phyloP scores from a whole-genome alignment of 2,329 filamentous ascomycete genomes.

The Colletotrichum tofieldiae region DNA sequence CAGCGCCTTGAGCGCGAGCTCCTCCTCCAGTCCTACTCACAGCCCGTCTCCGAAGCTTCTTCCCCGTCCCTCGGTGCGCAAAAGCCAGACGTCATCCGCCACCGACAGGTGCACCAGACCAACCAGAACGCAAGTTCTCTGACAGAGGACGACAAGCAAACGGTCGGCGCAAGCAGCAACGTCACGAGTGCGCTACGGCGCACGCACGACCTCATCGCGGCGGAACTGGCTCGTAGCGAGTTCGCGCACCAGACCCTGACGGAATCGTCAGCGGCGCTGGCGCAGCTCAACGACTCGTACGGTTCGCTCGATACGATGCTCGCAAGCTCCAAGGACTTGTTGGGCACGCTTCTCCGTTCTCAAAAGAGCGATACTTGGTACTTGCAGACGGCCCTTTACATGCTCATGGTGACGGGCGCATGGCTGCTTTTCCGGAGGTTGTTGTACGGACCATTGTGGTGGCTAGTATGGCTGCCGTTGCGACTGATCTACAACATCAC shows the following conservation, averaged over 20 bases:
- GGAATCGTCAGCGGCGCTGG: conserved; percentile 87
- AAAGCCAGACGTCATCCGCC: conserved; percentile 47
- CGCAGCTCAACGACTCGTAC: conserved; percentile 86
- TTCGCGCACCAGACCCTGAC: conserved; percentile 92
- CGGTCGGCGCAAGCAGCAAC: conserved; percentile 83
- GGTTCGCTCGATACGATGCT: conserved; percentile 84
- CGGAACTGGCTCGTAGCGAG: conserved; percentile 87
- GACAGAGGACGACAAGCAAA: conserved; percentile 79
- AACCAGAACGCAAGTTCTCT: conserved; percentile 52
- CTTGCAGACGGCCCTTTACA: conserved; percentile 88
- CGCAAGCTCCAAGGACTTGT: conserved; percentile 79
- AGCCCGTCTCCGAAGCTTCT: conserved; percentile 55
- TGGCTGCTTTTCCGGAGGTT: conserved; percentile 91
- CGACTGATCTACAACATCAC: conserved; percentile 74
- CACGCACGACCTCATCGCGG: conserved; percentile 89
- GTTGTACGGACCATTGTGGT: conserved; percentile 91
- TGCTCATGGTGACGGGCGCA: conserved; percentile 81
- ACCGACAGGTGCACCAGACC: conserved; percentile 49
- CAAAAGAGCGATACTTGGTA: conserved; percentile 99
- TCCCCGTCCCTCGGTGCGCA: conserved; percentile 48
- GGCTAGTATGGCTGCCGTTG: conserved; percentile 89
- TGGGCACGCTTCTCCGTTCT: conserved; percentile 84
- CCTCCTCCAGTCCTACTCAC: conserved; percentile 77
- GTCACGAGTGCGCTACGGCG: conserved; percentile 87
- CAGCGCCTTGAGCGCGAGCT: conserved; percentile 84